Evolutionary conservation across 306 rosid genomes (phyloP).

Genomic region (Oemleria cerasiformis): DNA sequence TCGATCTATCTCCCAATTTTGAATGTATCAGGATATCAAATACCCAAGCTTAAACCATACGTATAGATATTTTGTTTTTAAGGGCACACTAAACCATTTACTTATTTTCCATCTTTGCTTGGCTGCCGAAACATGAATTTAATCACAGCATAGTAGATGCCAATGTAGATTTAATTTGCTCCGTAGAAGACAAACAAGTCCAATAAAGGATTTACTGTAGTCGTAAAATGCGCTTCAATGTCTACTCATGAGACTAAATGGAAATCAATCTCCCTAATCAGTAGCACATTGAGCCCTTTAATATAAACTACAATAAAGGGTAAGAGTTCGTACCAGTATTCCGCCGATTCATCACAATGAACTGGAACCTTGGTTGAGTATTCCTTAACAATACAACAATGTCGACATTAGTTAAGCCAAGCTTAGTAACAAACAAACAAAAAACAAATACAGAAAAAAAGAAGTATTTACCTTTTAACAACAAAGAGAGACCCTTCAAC

Average conservation of each 20-base stretch:
- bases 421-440: slow-evolving; percentile 1
- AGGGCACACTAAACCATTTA: neutral
- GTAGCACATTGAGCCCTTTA: neutral
- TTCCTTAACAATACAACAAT: slow-evolving; percentile 45
- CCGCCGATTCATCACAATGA: slow-evolving; percentile 92
- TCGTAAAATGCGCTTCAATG: neutral
- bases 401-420: slow-evolving; percentile 10
- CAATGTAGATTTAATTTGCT: neutral
- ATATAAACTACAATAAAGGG: neutral
- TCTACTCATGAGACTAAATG: neutral
- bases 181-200: neutral
- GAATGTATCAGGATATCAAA: neutral
- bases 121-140: neutral
- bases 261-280: neutral
- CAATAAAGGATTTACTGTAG: neutral
- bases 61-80: neutral
- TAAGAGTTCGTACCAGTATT: slow-evolving; percentile 60
- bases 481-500: slow-evolving; percentile 99
- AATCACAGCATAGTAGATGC: neutral
- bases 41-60: neutral
- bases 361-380: slow-evolving; percentile 83
- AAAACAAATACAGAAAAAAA: neutral
- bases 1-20: slow-evolving; percentile 2
- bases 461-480: slow-evolving; percentile 64
- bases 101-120: neutral